Evolutionary conservation across 2,329 filamentous ascomycete species (phyloP).

Genomic region (Aspergillus aculeatus): DNA sequence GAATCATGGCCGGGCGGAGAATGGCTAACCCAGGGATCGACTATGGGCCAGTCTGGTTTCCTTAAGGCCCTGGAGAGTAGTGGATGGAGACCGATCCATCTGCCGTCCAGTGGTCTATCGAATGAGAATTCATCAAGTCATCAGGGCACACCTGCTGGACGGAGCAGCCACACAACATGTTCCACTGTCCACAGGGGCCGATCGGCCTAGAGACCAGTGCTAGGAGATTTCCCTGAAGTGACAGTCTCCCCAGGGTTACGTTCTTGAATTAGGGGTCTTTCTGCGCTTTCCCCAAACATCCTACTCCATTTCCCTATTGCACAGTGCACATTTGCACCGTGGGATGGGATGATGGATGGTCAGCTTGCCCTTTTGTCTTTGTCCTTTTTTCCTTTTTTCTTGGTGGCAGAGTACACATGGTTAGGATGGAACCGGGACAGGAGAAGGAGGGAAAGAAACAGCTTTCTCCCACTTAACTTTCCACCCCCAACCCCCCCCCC

Average conservation of each 20-base stretch:
- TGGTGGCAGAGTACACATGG: not conserved
- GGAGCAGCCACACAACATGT: not conserved
- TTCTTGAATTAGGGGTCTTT: not conserved
- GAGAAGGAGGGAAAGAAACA: not conserved
- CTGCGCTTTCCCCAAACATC: not conserved
- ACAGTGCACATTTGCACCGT: not conserved
- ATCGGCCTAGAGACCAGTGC: constrained; percentile 2
- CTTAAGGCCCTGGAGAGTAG: not conserved
- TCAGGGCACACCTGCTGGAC: constrained; percentile 5
- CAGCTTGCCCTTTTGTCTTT: not conserved
- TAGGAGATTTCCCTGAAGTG: constrained; percentile 3
- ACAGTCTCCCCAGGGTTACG: constrained; percentile 8
- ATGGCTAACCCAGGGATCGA: constrained; percentile 7
- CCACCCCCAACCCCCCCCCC: not conserved
- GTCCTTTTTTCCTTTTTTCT: too few relatives aligned
- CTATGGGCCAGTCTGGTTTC: constrained; percentile 2
- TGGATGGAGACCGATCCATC: constrained; percentile 1
- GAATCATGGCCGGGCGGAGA: constrained; percentile 2
- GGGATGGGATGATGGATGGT: not conserved
- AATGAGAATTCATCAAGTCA: constrained; percentile 1
- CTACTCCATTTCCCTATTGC: not conserved
- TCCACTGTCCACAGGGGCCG: constrained; percentile 1
- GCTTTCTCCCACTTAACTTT: not conserved
- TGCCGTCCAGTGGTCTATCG: not conserved
- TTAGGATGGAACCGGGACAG: not conserved